These are phyloP conservation scores for Populus nigra DNA, from an alignment of 345 rosid genomes.

Conservation along the genomic window DNA sequence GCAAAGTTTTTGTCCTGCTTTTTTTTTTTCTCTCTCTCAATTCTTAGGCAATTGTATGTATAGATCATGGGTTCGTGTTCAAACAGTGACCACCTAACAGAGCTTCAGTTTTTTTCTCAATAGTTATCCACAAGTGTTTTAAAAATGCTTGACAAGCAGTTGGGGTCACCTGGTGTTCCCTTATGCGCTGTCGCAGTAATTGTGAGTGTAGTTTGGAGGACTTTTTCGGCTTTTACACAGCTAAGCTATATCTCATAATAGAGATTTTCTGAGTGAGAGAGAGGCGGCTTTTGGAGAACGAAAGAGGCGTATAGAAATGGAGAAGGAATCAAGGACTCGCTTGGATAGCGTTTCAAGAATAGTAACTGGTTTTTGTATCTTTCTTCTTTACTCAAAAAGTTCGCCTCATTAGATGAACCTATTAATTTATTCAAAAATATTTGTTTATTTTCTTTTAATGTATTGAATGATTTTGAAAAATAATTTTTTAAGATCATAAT, in stretches of 20 bases:
- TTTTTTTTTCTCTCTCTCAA: too few species aligned
- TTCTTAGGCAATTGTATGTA: too few species aligned
- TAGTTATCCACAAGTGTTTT: conserved; percentile 20
- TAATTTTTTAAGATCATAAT: too few species aligned
- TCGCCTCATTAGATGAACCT: background rate
- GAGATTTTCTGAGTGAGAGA: background rate
- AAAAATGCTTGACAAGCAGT: background rate
- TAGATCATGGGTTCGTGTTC: background rate
- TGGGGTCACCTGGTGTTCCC: background rate
- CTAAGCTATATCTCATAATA: background rate
- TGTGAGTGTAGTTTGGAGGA: background rate
- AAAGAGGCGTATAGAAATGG: conserved; percentile 39
- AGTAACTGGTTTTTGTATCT: background rate
- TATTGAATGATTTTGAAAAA: too few species aligned
- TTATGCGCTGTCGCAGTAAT: background rate
- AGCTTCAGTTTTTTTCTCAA: background rate
- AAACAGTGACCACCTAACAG: background rate
- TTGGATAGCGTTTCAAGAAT: background rate
- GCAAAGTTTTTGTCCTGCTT: too few species aligned
- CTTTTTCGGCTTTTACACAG: conserved; percentile 10
- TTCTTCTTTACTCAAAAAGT: background rate
- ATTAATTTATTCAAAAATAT: too few species aligned
- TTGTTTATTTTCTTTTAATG: too few species aligned
- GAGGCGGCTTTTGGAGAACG: conserved; percentile 58
- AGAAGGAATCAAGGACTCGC: background rate